Evolutionary conservation across 1,139 yeast species (phyloP).

Genomic region (Nakaseomyces bracarensis): DNA sequence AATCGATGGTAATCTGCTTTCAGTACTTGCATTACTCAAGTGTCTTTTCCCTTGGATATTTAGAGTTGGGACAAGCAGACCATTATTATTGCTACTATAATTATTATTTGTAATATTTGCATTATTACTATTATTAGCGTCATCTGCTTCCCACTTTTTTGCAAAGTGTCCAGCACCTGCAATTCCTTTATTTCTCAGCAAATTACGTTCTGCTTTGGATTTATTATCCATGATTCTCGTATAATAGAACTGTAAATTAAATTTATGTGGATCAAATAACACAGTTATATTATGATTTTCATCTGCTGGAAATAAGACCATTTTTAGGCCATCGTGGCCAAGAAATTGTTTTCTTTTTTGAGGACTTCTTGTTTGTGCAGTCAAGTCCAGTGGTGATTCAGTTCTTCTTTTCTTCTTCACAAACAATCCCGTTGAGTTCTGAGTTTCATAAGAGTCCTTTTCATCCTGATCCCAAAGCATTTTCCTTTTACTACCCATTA

Average conservation of each 20-base stretch:
- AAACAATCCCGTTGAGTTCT: slow-evolving; percentile 15
- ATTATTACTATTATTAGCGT: background rate
- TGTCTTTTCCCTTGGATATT: background rate
- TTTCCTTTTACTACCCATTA: background rate
- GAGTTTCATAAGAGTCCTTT: background rate
- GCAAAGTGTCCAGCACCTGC: slow-evolving; percentile 2
- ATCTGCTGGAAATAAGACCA: slow-evolving; percentile 23
- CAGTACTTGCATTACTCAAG: background rate
- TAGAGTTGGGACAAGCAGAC: background rate
- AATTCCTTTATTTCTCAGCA: background rate
- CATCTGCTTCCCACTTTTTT: background rate
- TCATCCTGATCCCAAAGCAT: background rate
- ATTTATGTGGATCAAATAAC: slow-evolving; percentile 15
- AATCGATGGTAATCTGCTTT: background rate
- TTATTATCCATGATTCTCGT: slow-evolving; percentile 16
- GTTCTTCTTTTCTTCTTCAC: slow-evolving; percentile 13
- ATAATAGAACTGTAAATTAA: slow-evolving; percentile 24
- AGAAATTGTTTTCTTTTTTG: background rate
- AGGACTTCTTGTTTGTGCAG: background rate
- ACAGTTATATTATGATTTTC: slow-evolving; percentile 21
- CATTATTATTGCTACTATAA: background rate
- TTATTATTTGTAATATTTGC: too few species aligned
- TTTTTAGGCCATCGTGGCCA: slow-evolving; percentile 11
- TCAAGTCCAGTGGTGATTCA: slow-evolving; percentile 7
- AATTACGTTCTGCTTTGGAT: slow-evolving; percentile 11